Conservation (phyloP, 192 early-diverging fungal species). For the Coemansia sp. region DNA sequence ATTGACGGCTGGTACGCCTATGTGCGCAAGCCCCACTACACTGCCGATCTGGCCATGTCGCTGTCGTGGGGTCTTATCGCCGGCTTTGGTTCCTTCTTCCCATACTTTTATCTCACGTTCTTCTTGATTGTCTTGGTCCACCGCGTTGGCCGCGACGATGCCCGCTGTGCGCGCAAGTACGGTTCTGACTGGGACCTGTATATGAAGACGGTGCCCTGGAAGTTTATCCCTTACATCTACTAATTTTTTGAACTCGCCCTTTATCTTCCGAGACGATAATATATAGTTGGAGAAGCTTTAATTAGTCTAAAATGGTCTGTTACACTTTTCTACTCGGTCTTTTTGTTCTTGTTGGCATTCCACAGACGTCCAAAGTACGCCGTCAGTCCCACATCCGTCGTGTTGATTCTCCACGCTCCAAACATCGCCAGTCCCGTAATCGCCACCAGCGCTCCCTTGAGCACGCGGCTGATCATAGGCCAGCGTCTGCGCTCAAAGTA, state of each 20-base stretch:
- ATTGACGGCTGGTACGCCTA: constrained; percentile 91
- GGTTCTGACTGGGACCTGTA: constrained; percentile 93
- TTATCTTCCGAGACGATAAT: no score
- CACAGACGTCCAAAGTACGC: constrained; percentile 80
- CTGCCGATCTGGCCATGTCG: constrained; percentile 91
- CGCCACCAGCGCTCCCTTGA: constrained; percentile 63
- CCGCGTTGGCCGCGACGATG: constrained; percentile 83
- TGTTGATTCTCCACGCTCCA: constrained; percentile 93
- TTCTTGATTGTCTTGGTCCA: constrained; percentile 89
- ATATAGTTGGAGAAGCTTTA: no score
- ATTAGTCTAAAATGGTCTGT: no score
- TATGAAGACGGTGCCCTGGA: constrained; percentile 74
- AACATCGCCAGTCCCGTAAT: constrained; percentile 73
- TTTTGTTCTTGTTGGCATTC: constrained; percentile 61
- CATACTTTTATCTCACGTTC: constrained; percentile 94
- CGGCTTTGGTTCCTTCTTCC: constrained; percentile 74
- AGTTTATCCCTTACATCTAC: constrained; percentile 79
- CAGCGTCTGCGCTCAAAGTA: constrained; percentile 75
- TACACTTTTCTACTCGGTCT: background rate
- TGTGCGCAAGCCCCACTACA: constrained; percentile 92
- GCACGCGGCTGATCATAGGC: constrained; percentile 60
- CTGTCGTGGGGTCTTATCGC: constrained; percentile 88
- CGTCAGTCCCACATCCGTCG: constrained; percentile 91
- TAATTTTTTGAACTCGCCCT: constrained; percentile 28
- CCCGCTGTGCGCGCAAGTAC: constrained; percentile 88